Conservation (phyloP, 1,139 yeast genomes). For the Tardiomyces digboiensis region DNA sequence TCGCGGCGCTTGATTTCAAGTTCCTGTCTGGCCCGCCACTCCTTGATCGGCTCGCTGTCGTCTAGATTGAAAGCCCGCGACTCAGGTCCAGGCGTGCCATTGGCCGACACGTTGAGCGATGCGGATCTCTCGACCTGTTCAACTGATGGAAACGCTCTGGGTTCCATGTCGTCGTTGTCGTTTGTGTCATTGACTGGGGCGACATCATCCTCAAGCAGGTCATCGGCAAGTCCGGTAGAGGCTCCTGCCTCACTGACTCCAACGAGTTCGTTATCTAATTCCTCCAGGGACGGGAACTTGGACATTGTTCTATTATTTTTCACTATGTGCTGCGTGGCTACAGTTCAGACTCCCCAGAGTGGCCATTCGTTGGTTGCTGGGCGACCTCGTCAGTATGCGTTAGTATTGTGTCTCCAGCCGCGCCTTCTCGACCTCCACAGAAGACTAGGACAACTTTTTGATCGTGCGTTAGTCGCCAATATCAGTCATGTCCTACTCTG, state of each 20-base stretch:
- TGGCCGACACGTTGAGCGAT: constrained; percentile 3
- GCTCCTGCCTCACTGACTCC: constrained; percentile 14
- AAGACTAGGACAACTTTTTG: no score
- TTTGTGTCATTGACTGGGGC: constrained; percentile 63
- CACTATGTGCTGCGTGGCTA: no score
- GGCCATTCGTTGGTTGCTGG: no score
- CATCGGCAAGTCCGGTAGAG: constrained; percentile 21
- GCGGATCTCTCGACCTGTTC: constrained; percentile 21
- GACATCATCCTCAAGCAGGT: constrained; percentile 46
- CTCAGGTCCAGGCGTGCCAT: constrained; percentile 12
- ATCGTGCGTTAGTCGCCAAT: no score
- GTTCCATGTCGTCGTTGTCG: constrained; percentile 43
- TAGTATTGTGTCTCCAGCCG: neutral
- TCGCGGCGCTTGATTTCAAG: constrained; percentile 80
- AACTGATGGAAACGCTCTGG: constrained; percentile 40
- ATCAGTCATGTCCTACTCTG: constrained; percentile 48
- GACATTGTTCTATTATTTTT: constrained; percentile 42
- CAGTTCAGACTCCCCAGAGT: no score
- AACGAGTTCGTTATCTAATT: constrained; percentile 26
- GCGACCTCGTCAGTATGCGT: no score
- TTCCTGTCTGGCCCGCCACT: constrained; percentile 82
- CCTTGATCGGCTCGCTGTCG: constrained; percentile 31
- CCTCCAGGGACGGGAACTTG: constrained; percentile 77
- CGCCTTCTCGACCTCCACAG: neutral
- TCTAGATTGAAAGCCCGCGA: constrained; percentile 19